Evolutionary conservation across 129 eudicot species (phyloP), one percentile per base, ranked within the genome.

Genomic region (Chrysanthemum lavandulifolium): DNA sequence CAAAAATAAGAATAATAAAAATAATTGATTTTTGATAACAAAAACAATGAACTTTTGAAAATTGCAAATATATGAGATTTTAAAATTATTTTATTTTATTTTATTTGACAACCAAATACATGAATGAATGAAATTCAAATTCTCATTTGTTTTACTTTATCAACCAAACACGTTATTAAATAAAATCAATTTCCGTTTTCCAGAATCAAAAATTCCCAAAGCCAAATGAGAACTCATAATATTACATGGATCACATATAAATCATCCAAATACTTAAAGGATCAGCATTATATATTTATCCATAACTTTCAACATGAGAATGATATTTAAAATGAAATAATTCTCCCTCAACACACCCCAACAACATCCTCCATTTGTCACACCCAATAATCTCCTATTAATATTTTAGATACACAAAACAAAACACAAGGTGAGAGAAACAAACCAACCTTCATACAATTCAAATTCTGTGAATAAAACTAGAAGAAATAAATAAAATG

Each of bases 331-430:
- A 78, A 78, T 65, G 73, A 56, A 78, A 78, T 31, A 14, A 13
- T 55, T 72, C 29, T 56, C 82, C 78, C 73, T 77, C 78, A 78
- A 78, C 76, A 73, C 45, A 50, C 15, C 56, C 70, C 76, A 70
- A 64, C 62, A 65, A 53, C 8, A 66, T 78, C 73, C 61, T 78
- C 72, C 77, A 65, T 65, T 64, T 78, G 77, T 78, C 82, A 64
- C 81, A 51, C 81, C 71, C 50, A 66, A 36, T 36, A 36, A 36
- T 40, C 10, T 6, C 10, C 47, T 40, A 7, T 7, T 75, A 31
- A 1, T 8, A 59, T 72, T n/a, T 16, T 65, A 65, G 65, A 33
- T 31, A 71, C 55, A 49, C 13, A 59, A 53, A 43, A 63, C 43
- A 65, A 58, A 19, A 67, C 68, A 76, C 29, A 53, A 13, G 69